Percentiles rank a stretch among this genome's conserved stretches.
Conservation (phyloP, 306 rosid genomes). For the barrel medic (Medicago truncatula) region MtrunA17r5.0-ANR NC_053046.1:30418501-30419000, state of each 20-base stretch:
- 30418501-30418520: constrained; percentile 61
- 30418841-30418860: constrained; percentile 27
- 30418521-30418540: constrained; percentile 67
- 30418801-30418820: constrained; percentile 29
- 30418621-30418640: constrained; percentile 60
- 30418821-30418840: constrained; percentile 40
- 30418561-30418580: constrained; percentile 61
- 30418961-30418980: neutral
- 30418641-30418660: constrained; percentile 45
- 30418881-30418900: constrained; percentile 40
- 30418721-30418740: constrained; percentile 32
- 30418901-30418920: constrained; percentile 35
- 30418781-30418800: constrained; percentile 39
- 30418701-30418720: constrained; percentile 36
- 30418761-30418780: constrained; percentile 49
- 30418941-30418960: neutral
- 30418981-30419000: neutral
- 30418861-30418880: constrained; percentile 27
- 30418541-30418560: constrained; percentile 66
- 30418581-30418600: constrained; percentile 59
- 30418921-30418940: neutral
- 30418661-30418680: constrained; percentile 36
- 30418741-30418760: constrained; percentile 26
- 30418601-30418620: constrained; percentile 66
- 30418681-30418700: neutral